Conservation (phyloP, 495 filamentous ascomycete species). For the Penicillium cosmopolitanum region DNA sequence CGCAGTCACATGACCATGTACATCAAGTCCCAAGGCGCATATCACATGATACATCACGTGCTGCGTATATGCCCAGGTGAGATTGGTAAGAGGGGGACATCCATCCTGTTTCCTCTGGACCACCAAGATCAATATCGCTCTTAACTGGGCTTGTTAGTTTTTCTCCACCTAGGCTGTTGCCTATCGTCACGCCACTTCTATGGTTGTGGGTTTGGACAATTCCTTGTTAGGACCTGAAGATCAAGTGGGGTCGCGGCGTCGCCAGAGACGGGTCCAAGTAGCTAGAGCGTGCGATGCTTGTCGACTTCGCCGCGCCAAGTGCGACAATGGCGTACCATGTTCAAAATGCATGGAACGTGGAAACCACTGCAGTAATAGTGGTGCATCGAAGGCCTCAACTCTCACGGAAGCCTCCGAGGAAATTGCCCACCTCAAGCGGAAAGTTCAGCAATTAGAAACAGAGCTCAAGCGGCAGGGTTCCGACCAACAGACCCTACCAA, state of each 20-base stretch:
- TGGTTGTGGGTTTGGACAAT: not conserved
- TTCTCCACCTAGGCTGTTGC: too few species aligned
- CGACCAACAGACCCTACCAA: conserved; percentile 5
- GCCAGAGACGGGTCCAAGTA: conserved; percentile 40
- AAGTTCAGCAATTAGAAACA: conserved; percentile 42
- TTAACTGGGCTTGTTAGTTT: too few species aligned
- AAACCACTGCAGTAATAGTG: conserved; percentile 40
- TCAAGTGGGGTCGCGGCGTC: conserved; percentile 10
- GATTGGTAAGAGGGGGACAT: too few species aligned
- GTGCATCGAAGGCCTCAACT: conserved; percentile 18
- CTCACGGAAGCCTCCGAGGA: conserved; percentile 12
- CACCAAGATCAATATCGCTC: too few species aligned
- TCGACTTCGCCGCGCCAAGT: conserved; percentile 48
- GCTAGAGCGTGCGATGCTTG: conserved; percentile 52
- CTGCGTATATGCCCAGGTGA: too few species aligned
- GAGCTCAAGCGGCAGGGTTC: conserved; percentile 27
- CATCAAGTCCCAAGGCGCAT: too few species aligned
- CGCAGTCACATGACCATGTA: too few species aligned
- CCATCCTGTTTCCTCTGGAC: too few species aligned
- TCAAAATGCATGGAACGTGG: conserved; percentile 44
- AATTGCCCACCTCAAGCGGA: conserved; percentile 26
- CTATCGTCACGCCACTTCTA: not conserved
- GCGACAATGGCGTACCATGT: conserved; percentile 49
- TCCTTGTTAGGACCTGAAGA: not conserved
- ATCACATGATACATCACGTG: too few species aligned